Evolutionary conservation across 2,329 filamentous ascomycete genomes (phyloP).

Genomic region (Nigrospora sphaerica): DNA sequence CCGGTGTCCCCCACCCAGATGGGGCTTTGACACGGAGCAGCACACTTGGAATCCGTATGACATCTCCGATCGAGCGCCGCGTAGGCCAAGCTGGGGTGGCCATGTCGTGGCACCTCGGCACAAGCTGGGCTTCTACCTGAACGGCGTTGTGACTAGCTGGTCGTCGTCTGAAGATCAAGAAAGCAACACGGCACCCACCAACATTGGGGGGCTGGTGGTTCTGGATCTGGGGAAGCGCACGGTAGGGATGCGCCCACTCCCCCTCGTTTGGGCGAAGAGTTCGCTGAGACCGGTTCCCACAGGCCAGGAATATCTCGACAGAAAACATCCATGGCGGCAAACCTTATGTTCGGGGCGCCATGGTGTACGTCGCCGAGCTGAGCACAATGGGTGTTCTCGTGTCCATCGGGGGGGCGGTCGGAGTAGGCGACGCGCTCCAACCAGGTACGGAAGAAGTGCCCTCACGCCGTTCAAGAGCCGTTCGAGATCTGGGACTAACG

Average conservation of each 20-base stretch:
- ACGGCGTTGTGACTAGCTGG: constrained; percentile 8
- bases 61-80: not conserved
- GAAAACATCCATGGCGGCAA: constrained; percentile 15
- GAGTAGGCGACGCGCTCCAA: constrained; percentile 2
- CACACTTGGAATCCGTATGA: constrained; percentile 6
- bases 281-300: not conserved
- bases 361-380: constrained; percentile 26
- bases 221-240: constrained; percentile 25
- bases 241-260: not conserved
- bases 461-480: too few relatives aligned
- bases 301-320: constrained; percentile 28
- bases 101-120: constrained; percentile 1
- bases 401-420: constrained; percentile 26
- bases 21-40: constrained; percentile 4
- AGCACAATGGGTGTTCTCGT: constrained; percentile 29
- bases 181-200: not conserved
- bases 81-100: constrained; percentile 5
- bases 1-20: not conserved
- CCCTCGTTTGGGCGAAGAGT: not conserved
- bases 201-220: constrained; percentile 30
- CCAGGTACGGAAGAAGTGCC: constrained; percentile 1
- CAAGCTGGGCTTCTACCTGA: constrained; percentile 11
- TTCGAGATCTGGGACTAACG: not conserved
- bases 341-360: constrained; percentile 26
- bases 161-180: not conserved